Conservation (phyloP, 768 basidiomycete genomes). For the Rickenella mellea region DNA sequence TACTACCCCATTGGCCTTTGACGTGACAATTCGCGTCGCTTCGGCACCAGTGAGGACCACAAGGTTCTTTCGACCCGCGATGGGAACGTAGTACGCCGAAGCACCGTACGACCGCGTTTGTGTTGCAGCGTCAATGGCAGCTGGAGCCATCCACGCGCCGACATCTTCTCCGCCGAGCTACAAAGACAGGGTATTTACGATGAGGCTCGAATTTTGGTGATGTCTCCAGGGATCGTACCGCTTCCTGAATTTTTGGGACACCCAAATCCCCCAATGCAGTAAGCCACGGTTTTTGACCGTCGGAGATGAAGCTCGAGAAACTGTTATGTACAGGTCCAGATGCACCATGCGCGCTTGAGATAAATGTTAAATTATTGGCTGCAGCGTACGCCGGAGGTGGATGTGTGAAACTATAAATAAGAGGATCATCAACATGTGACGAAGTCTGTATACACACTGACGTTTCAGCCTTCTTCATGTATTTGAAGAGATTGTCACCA, state of each 20-base stretch:
- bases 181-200: no score
- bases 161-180: not conserved
- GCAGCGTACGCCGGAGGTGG: no score
- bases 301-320: slow-evolving; percentile 42
- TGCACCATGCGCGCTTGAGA: slow-evolving; percentile 40
- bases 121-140: slow-evolving; percentile 8
- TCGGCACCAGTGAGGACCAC: slow-evolving; percentile 7
- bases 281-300: slow-evolving; percentile 37
- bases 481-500: slow-evolving; percentile 19
- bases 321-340: slow-evolving; percentile 45
- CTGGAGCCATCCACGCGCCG: slow-evolving; percentile 1
- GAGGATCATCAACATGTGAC: not conserved
- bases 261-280: not conserved
- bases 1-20: not conserved
- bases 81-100: slow-evolving; percentile 7
- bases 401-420: no score
- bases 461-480: slow-evolving; percentile 20
- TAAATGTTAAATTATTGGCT: not conserved
- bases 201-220: no score
- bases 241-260: not conserved
- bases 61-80: not conserved
- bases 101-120: slow-evolving; percentile 9
- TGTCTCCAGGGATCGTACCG: no score
- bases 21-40: slow-evolving; percentile 2
- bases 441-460: not conserved